Conservation (phyloP, 345 rosid genomes). For the Fremontodendron californicum region DNA sequence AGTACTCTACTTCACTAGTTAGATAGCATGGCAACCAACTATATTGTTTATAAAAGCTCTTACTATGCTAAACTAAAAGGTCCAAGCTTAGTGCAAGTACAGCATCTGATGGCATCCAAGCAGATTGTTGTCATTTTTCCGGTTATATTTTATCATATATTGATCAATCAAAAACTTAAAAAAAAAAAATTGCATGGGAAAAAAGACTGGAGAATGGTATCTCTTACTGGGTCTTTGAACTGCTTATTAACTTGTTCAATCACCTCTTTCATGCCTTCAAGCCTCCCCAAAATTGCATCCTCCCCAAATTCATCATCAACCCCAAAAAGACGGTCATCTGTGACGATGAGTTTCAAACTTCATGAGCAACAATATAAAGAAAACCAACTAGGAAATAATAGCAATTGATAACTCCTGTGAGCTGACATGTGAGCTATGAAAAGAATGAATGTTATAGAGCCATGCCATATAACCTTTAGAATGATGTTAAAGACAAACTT, state of each 20-base stretch:
- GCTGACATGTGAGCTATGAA: background rate
- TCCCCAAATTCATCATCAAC: too few relatives aligned
- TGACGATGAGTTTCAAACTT: too few relatives aligned
- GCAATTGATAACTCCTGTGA: too few relatives aligned
- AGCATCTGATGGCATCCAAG: background rate
- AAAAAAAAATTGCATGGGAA: background rate
- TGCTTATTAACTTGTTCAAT: too few relatives aligned
- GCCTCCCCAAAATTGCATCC: too few relatives aligned
- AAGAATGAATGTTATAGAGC: background rate
- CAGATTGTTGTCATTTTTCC: background rate
- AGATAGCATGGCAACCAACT: background rate
- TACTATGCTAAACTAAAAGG: background rate
- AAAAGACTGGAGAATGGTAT: background rate
- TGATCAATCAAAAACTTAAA: background rate
- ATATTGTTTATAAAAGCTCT: background rate
- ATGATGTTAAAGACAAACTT: background rate
- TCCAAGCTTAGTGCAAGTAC: background rate
- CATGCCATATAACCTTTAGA: background rate
- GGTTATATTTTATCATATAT: background rate
- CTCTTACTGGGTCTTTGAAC: slow-evolving; percentile 86
- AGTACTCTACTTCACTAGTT: background rate
- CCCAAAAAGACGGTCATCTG: too few relatives aligned
- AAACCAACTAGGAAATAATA: too few relatives aligned
- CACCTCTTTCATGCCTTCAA: too few relatives aligned
- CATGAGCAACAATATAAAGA: too few relatives aligned